Percentiles rank a stretch among this genome's conserved stretches.
Evolutionary conservation across 768 basidiomycete species (phyloP).

Genomic region (Leccinum pellstonianum): DNA sequence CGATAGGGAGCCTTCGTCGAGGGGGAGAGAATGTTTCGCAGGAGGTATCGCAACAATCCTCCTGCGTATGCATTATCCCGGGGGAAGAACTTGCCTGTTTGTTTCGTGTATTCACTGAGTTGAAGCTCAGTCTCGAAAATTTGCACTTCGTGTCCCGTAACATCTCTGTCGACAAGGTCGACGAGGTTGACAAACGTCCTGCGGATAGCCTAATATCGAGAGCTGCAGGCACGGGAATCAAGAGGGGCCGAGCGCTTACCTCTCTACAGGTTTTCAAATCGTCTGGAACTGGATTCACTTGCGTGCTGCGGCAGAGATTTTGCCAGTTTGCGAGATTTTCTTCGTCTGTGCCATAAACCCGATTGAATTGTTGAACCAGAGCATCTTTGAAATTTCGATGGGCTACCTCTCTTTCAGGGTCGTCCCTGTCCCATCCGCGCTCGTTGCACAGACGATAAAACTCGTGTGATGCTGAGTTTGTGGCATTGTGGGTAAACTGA

Average conservation of each 20-base stretch:
- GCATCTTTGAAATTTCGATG: conserved; percentile 12
- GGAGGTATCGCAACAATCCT: conserved; percentile 12
- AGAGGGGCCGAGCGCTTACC: conserved; percentile 1
- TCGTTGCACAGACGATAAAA: conserved; percentile 16
- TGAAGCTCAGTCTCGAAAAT: conserved; percentile 10
- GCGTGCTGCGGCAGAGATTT: conserved; percentile 4
- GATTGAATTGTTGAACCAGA: conserved; percentile 15
- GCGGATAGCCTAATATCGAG: conserved; percentile 1
- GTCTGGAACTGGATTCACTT: conserved; percentile 11
- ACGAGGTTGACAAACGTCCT: conserved; percentile 14
- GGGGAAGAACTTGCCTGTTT: conserved; percentile 16
- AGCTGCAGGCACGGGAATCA: not conserved
- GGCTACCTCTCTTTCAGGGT: not conserved
- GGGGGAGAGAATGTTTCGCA: conserved; percentile 17
- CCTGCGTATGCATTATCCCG: conserved; percentile 17
- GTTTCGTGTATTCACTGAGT: conserved; percentile 10
- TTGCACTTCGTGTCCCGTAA: not conserved
- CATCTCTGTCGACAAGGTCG: conserved; percentile 18
- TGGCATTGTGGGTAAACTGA: not conserved
- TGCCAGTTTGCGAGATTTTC: conserved; percentile 10
- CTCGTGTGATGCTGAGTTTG: conserved; percentile 7
- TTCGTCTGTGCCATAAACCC: conserved; percentile 13
- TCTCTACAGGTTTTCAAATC: conserved; percentile 6
- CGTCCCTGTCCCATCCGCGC: not conserved
- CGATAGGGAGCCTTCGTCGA: not conserved